Evolutionary conservation across 371 early-diverging fungal species (phyloP).

Genomic region (Circinella minor): DNA sequence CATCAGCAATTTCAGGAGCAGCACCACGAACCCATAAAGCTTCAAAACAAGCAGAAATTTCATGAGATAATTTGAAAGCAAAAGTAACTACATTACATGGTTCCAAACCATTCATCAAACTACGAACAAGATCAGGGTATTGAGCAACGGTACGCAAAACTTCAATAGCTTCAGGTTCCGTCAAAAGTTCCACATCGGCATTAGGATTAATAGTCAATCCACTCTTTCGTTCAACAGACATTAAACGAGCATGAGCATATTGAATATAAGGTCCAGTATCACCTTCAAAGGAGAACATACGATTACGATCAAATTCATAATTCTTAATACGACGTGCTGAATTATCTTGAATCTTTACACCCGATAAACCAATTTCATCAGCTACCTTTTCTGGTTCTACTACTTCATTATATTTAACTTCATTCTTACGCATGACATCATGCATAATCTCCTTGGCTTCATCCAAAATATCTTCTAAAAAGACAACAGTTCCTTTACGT

Average conservation of each 20-base stretch:
- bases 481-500: constrained; percentile 97
- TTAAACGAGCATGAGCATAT: constrained; percentile 96
- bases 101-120: constrained; percentile 73
- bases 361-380: constrained; percentile 85
- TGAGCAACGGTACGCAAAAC: constrained; percentile 85
- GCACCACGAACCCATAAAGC: constrained; percentile 84
- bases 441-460: constrained; percentile 93
- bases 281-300: constrained; percentile 97
- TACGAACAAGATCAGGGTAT: constrained; percentile 90
- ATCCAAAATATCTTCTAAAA: constrained; percentile 97
- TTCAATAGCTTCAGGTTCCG: constrained; percentile 74
- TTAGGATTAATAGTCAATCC: constrained; percentile 61
- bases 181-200: constrained; percentile 70
- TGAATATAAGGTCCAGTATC: constrained; percentile 99
- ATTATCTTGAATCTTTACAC: constrained; percentile 97
- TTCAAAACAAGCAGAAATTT: constrained; percentile 86
- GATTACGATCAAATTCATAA: constrained; percentile 96
- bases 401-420: constrained; percentile 85
- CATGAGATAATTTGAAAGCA: constrained; percentile 86
- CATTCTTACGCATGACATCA: constrained; percentile 92
- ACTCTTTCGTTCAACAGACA: constrained; percentile 91
- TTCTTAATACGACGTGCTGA: constrained; percentile 95
- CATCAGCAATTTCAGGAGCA: constrained; percentile 79
- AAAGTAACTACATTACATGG: constrained; percentile 95
- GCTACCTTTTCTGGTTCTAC: constrained; percentile 84